phyloP scores from a whole-genome alignment of 2,329 filamentous ascomycete genomes.

The Fusarium papillatum region DNA sequence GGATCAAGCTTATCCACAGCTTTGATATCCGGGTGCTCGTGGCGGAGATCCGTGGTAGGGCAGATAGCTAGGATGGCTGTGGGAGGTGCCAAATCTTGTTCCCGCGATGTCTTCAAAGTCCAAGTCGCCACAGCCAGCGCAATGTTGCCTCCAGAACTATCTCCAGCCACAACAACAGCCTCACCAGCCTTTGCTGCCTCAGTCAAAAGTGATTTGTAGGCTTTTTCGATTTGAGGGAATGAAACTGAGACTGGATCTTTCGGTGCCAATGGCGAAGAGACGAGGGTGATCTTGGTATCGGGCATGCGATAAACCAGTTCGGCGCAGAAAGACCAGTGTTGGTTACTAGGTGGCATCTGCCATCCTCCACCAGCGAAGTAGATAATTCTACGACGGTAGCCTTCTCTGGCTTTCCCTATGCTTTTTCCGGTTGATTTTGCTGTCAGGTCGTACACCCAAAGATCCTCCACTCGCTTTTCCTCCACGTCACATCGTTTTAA shows the following conservation, averaged over 20 bases:
- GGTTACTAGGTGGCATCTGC: constrained; percentile 61
- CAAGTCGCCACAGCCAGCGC: constrained; percentile 53
- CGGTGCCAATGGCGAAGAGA: constrained; percentile 68
- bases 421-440: neutral
- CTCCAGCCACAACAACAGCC: constrained; percentile 63
- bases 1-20: constrained; percentile 39
- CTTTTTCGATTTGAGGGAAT: constrained; percentile 60
- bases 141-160: constrained; percentile 69
- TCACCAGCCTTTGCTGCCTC: constrained; percentile 53
- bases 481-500: constrained; percentile 32
- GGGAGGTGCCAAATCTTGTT: constrained; percentile 47
- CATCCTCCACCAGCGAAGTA: constrained; percentile 71
- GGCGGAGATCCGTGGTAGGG: constrained; percentile 56
- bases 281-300: constrained; percentile 57
- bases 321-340: constrained; percentile 66
- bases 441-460: constrained; percentile 45
- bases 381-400: constrained; percentile 51
- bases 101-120: constrained; percentile 46
- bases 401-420: constrained; percentile 25
- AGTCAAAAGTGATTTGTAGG: constrained; percentile 58
- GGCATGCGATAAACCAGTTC: constrained; percentile 58
- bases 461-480: constrained; percentile 33
- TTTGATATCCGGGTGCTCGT: constrained; percentile 35
- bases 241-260: constrained; percentile 61
- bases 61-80: constrained; percentile 53